Percentiles rank a stretch among this genome's conserved stretches.
Conservation (phyloP, 2,329 filamentous ascomycete genomes). For the Chalara sp. region DNA sequence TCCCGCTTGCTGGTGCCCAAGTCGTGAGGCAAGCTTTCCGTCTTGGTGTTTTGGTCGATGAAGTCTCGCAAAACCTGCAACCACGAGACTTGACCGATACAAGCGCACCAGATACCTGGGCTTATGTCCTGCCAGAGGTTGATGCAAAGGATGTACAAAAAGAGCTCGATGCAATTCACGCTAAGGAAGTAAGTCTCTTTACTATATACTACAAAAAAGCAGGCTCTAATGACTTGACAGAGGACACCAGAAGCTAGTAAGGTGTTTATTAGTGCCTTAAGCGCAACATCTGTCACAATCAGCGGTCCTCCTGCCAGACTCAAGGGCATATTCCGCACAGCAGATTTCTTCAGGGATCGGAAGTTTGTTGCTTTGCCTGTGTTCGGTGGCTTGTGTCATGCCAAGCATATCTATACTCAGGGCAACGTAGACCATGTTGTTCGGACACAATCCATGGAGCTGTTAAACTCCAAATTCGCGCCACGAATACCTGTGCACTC, state of each 20-base stretch:
- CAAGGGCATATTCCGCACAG: slow-evolving; percentile 22
- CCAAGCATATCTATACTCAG: slow-evolving; percentile 32
- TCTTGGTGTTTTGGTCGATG: slow-evolving; percentile 36
- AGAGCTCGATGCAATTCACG: slow-evolving; percentile 31
- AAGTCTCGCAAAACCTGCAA: slow-evolving; percentile 36
- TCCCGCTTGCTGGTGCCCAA: slow-evolving; percentile 35
- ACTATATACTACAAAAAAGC: not conserved
- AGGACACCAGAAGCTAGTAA: slow-evolving; percentile 18
- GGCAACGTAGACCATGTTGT: slow-evolving; percentile 25
- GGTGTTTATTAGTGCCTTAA: slow-evolving; percentile 12
- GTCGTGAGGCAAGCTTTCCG: slow-evolving; percentile 38
- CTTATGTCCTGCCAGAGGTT: slow-evolving; percentile 33
- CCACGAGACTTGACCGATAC: slow-evolving; percentile 21
- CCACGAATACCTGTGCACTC: slow-evolving; percentile 27
- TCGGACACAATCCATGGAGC: slow-evolving; percentile 5
- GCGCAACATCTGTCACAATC: slow-evolving; percentile 8
- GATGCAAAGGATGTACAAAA: slow-evolving; percentile 26
- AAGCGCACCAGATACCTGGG: slow-evolving; percentile 30
- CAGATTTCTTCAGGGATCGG: slow-evolving; percentile 26
- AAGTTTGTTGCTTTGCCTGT: slow-evolving; percentile 30
- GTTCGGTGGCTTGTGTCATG: slow-evolving; percentile 34
- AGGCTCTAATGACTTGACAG: slow-evolving; percentile 3
- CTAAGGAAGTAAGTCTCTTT: slow-evolving; percentile 10
- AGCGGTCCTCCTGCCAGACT: slow-evolving; percentile 19
- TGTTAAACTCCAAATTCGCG: slow-evolving; percentile 4